Evolutionary conservation across 352 stramenopile genomes (phyloP), one percentile per base, ranked within the genome.

Genomic region (Pythium diclinum): DNA sequence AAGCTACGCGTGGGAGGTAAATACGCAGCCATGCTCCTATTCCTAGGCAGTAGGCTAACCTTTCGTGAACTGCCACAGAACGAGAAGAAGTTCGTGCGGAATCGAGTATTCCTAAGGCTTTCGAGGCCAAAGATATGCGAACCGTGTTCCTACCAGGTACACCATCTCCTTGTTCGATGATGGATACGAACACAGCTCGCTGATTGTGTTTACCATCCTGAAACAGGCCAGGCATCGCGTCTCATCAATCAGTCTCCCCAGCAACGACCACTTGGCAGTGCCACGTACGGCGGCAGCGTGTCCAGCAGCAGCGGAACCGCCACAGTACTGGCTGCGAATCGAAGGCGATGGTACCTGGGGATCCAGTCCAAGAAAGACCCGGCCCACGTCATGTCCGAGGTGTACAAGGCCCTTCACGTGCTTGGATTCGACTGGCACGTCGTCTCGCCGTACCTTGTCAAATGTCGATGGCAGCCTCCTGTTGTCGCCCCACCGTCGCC

Each of bases 291-390:
- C 4, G 34, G 49, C 16, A 28, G 25, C 25, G 25, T 3, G 25
- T 0, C 34, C 14, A 57, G 28, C 5, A 59, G 53, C 32, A 61
- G 36, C 5, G 65, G 21, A 0, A 10, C 21, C 10, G 16, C 42
- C n/a, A 66, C 59, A 16, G 56, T 69, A 7, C 79, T 79, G 9
- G 73, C 80, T 0, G 75, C 77, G 6, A 94, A 94, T 71, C 68
- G 83, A 46, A 85, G 97, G 72, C 76, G 97, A 67, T 99, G 97
- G 97, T 99, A 99, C 72, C 70, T 99, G 56, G 97, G 97, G 46
- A 99, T 99, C 72, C 97, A 99, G 85, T 98, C 91, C 69, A 99
- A 99, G 76, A 99, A 99, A 77, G 97, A 99, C 66, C 97, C 97
- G 13, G 96, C 95, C 36, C 96, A 99, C 70, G 97, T 99, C 36